Base-by-base conservation (phyloP, 345 rosid species). In the Schrenkiella parvula region DNA sequence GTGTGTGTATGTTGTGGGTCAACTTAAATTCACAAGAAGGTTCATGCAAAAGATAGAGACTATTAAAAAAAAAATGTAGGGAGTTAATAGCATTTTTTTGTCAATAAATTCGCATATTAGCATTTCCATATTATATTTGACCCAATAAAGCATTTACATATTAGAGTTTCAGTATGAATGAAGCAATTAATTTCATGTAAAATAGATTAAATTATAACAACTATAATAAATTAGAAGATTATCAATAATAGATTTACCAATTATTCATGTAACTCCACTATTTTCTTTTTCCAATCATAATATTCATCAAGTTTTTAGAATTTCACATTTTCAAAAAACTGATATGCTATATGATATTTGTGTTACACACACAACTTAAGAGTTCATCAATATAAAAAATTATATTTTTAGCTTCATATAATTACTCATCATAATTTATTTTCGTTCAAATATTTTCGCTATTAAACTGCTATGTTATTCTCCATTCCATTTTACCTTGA, bases 1-100 rank as follows among this genome's bases (percentile, higher is more conserved):
- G 5, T 50, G 61, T 60, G 50, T 65, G 57, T 56, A 15, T 57
- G 64, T 57, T 66, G 66, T 74, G 78, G 72, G 78, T 74, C 68
- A 66, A 58, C 72, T 57, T 66, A 56, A 66, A 66, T 54, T 43
- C 28, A 57, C 19, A 14, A 15, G 44, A 74, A 66, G 67, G 35
- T 66, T 74, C 72, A 66, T 32, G 41, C 31, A 73, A 26, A 55
- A 22, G 64, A 31, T 72, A 23, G 10, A 47, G 28, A 47, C 18
- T 19, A 19, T 46, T 26, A 47, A 3, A 19, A 10, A 47, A 47
- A 2, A 47, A 21, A 47, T n/a, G n/a, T n/a, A n/a, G 21, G n/a
- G 17, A 21, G 55, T 23, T 13, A 11, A 48, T 2, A 28, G 29
- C 29, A 28, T 3, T 5, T 28, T 28, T 28, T 28, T n/a, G 29